These are phyloP conservation scores for Globisporangium echinulatum DNA, from an alignment of 352 stramenopile species.

Conservation along the genomic window DNA sequence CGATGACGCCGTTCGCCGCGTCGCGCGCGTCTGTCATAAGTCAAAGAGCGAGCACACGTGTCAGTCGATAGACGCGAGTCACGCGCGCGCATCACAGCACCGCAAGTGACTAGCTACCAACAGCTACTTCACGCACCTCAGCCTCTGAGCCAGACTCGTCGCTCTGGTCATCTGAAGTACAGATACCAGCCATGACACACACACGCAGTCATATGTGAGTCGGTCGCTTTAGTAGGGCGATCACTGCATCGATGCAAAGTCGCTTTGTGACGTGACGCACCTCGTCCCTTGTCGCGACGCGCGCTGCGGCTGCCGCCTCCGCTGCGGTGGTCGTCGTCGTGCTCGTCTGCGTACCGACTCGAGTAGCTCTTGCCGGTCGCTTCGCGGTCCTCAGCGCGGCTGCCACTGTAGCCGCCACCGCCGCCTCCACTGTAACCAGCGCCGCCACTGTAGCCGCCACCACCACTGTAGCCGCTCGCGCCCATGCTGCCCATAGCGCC, in stretches of 20 bases:
- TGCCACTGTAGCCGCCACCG: slow-evolving; percentile 23
- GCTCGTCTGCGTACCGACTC: slow-evolving; percentile 64
- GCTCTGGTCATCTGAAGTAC: slow-evolving; percentile 40
- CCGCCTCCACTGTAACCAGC: too few relatives aligned
- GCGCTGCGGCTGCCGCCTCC: slow-evolving; percentile 23
- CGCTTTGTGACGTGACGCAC: slow-evolving; percentile 5
- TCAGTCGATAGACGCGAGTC: background rate
- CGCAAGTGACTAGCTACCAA: too few relatives aligned
- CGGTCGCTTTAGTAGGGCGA: too few relatives aligned
- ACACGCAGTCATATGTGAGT: background rate
- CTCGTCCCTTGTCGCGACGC: slow-evolving; percentile 34
- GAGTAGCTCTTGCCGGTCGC: slow-evolving; percentile 37
- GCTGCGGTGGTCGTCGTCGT: slow-evolving; percentile 28
- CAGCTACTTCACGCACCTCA: slow-evolving; percentile 24
- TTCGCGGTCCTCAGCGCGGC: slow-evolving; percentile 15
- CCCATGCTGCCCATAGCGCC: slow-evolving; percentile 28
- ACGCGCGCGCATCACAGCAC: too few relatives aligned
- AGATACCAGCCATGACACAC: background rate
- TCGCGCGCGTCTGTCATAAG: slow-evolving; percentile 17
- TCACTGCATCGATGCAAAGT: too few relatives aligned
- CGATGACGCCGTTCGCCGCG: slow-evolving; percentile 48
- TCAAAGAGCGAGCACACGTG: background rate
- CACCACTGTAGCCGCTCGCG: slow-evolving; percentile 10
- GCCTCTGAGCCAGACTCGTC: slow-evolving; percentile 72
- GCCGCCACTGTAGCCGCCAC: slow-evolving; percentile 26